Evolutionary conservation across 2,329 filamentous ascomycete genomes (phyloP).

Genomic region (Microsporum canis): DNA sequence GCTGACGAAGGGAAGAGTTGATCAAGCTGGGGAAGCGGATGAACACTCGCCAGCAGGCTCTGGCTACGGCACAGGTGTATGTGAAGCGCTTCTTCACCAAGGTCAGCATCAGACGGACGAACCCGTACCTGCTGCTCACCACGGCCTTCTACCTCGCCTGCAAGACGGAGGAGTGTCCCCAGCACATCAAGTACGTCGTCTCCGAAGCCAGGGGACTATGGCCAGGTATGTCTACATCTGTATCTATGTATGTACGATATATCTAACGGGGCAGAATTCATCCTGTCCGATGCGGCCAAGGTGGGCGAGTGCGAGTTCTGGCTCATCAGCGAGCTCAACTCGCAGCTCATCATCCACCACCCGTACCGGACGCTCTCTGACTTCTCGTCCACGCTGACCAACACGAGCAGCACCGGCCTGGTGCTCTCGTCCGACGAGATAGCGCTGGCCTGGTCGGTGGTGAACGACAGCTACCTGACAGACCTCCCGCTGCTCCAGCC

Average conservation of each 20-base stretch:
- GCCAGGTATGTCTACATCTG: conserved; percentile 45
- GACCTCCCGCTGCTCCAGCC: conserved; percentile 77
- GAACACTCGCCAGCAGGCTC: conserved; percentile 74
- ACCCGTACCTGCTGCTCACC: conserved; percentile 84
- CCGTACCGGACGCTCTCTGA: conserved; percentile 72
- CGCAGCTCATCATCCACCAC: conserved; percentile 80
- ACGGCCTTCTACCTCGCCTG: conserved; percentile 90
- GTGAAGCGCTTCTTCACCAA: conserved; percentile 86
- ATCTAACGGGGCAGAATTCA: conserved; percentile 44
- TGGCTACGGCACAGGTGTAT: conserved; percentile 91
- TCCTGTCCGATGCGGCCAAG: conserved; percentile 65
- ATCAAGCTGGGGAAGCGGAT: conserved; percentile 74
- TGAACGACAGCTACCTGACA: conserved; percentile 89
- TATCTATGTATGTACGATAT: conserved; percentile 3
- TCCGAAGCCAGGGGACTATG: conserved; percentile 76
- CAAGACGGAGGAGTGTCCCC: conserved; percentile 95
- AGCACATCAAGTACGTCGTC: conserved; percentile 86
- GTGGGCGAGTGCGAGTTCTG: conserved; percentile 91
- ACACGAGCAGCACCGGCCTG: conserved; percentile 30
- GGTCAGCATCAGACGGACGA: conserved; percentile 83
- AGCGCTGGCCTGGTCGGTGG: conserved; percentile 64
- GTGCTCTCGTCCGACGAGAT: conserved; percentile 66
- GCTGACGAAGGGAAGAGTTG: conserved; percentile 28
- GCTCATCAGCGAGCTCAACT: conserved; percentile 81
- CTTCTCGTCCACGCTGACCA: conserved; percentile 40